phyloP scores from a whole-genome alignment of 805 yeast species.

The Yamadazyma insecticola region DNA sequence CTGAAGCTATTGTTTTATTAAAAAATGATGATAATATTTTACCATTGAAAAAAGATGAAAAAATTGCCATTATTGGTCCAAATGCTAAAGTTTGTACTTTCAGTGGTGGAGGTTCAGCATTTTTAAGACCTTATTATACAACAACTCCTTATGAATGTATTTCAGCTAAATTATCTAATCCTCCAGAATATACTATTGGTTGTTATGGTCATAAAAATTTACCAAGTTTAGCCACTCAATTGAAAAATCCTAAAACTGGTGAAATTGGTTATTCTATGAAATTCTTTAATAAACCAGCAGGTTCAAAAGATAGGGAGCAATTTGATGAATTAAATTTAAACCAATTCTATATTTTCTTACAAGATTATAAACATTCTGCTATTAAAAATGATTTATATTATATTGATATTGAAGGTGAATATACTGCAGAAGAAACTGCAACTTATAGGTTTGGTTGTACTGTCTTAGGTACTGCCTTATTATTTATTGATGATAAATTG shows the following conservation, averaged over 20 bases:
- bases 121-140: constrained; percentile 20
- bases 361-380: constrained; percentile 15
- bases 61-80: constrained; percentile 29
- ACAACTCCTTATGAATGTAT: constrained; percentile 23
- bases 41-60: constrained; percentile 27
- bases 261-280: constrained; percentile 19
- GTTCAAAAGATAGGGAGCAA: constrained; percentile 9
- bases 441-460: constrained; percentile 49
- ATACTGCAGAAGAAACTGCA: constrained; percentile 43
- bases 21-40: constrained; percentile 22
- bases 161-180: constrained; percentile 9
- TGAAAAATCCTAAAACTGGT: constrained; percentile 19
- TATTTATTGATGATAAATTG: constrained; percentile 48
- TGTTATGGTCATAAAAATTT: constrained; percentile 23
- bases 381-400: constrained; percentile 29
- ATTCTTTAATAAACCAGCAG: constrained; percentile 16
- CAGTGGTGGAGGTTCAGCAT: constrained; percentile 34
- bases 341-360: constrained; percentile 16
- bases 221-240: constrained; percentile 22
- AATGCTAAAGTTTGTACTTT: constrained; percentile 24
- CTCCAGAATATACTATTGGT: constrained; percentile 26
- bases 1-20: constrained; percentile 24
- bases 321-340: constrained; percentile 18
- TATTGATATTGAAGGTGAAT: constrained; percentile 40
- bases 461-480: constrained; percentile 50